Evolutionary conservation across 768 basidiomycete species (phyloP), one percentile per base, ranked within the genome.

Genomic region (Mycena belliarum): DNA sequence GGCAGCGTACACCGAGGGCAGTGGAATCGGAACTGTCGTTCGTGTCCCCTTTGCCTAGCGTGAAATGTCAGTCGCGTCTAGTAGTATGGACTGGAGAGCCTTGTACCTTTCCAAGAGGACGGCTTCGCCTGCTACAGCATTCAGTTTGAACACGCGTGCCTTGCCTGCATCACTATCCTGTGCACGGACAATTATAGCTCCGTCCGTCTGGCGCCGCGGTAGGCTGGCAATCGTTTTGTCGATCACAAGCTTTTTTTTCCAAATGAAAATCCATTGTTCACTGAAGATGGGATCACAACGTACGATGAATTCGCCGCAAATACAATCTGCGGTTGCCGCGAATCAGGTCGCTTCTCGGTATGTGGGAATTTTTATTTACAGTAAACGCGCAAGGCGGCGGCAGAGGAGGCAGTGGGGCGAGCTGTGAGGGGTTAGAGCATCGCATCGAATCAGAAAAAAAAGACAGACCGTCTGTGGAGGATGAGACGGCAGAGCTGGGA

Each of bases 271-370:
- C 24, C 32, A 28, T 26, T 48, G 37, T 52, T 46, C 37, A 26
- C 54, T 9, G 24, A 24, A 14, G 46, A 23, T 50, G 46, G 25
- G 45, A 52, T 49, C 49, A 25, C 49, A 10, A 79, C 87, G 65
- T 71, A 89, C 90, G 67, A 92, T 85, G 66, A 91, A 92, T 72
- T 93, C 91, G 69, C 91, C 90, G 71, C 91, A 93, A 57, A 93
- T 86, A 68, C 91, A 93, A 70, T 93, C 90, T 92, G 68, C 57
- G 57, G 32, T 49, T 18, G 4, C 15, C 37, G 33, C 16, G 55
- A 32, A 54, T 51, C 44, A 52, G 57, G 56, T 51, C 26, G 32
- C 23, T 29, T 47, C 26, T 57, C 48, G 26, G 28, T 37, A 37
- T 14, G 61, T 52, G 58, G 52, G 60, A 60, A 64, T 40, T 40